Percentiles rank a stretch among this genome's conserved stretches.
These are phyloP conservation scores for Apophysomyces elegans DNA, from an alignment of 371 early-diverging fungal species.

Conservation along the genomic window DNA sequence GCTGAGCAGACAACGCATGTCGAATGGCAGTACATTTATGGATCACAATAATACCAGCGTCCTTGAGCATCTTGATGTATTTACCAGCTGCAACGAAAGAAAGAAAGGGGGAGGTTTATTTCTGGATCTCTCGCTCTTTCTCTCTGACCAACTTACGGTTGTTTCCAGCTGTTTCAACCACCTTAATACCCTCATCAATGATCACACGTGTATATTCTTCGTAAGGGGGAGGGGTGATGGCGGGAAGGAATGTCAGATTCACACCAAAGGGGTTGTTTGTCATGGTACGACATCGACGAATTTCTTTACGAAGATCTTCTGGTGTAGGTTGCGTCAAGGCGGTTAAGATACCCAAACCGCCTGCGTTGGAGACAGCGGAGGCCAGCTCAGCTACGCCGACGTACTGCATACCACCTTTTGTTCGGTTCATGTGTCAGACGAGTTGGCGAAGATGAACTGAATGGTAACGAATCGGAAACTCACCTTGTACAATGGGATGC, in stretches of 20 bases:
- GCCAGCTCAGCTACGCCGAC: constrained; percentile 81
- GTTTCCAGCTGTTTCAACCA: constrained; percentile 78
- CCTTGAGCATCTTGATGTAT: constrained; percentile 77
- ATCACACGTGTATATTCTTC: constrained; percentile 75
- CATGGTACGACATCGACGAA: constrained; percentile 74
- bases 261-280: constrained; percentile 82
- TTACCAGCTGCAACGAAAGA: constrained; percentile 55
- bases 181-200: constrained; percentile 78
- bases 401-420: constrained; percentile 24
- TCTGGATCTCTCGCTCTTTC: not conserved
- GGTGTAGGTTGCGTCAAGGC: constrained; percentile 89
- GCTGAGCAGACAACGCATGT: constrained; percentile 72
- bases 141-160: constrained; percentile 51
- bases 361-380: constrained; percentile 95
- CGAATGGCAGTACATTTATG: constrained; percentile 83
- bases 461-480: not conserved
- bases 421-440: too few relatives aligned
- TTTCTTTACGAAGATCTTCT: constrained; percentile 74
- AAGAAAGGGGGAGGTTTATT: not conserved
- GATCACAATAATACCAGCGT: constrained; percentile 71
- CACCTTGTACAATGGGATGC: constrained; percentile 69
- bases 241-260: constrained; percentile 71
- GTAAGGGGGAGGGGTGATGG: constrained; percentile 80
- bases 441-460: not conserved
- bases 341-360: constrained; percentile 92